Conservation (phyloP, 1,139 yeast genomes). For the Scheffersomyces parashehatae region DNA sequence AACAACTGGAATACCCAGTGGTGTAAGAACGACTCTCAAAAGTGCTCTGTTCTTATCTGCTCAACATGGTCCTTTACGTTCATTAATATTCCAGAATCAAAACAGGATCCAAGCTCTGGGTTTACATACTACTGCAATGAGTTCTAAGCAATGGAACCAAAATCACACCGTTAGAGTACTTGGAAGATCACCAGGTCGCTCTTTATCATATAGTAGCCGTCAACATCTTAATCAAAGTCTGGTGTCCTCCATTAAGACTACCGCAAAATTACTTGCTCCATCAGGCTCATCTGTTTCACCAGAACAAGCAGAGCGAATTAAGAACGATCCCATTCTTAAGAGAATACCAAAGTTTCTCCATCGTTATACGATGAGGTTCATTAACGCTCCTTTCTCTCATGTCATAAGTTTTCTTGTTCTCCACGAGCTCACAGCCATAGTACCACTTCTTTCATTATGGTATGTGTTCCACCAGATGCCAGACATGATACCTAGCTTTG, state of each 20-base stretch:
- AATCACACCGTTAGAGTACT: too few species aligned
- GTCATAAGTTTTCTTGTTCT: slow-evolving; percentile 72
- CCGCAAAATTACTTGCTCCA: background rate
- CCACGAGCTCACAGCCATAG: slow-evolving; percentile 85
- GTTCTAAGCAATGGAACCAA: too few species aligned
- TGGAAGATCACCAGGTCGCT: too few species aligned
- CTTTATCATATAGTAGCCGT: too few species aligned
- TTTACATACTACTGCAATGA: too few species aligned
- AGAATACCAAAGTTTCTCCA: slow-evolving; percentile 50
- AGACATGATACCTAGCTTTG: slow-evolving; percentile 41
- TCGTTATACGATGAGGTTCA: slow-evolving; percentile 50
- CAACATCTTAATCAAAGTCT: too few species aligned
- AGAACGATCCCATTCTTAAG: slow-evolving; percentile 34
- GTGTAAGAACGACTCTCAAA: too few species aligned
- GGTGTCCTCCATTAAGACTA: background rate
- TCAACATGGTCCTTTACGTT: too few species aligned
- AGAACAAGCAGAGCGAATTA: background rate
- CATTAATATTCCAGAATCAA: too few species aligned
- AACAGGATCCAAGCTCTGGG: too few species aligned
- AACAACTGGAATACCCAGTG: too few species aligned
- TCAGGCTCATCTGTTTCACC: background rate
- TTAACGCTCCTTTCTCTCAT: slow-evolving; percentile 66
- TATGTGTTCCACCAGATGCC: slow-evolving; percentile 60
- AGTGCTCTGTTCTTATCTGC: too few species aligned
- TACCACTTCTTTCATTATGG: slow-evolving; percentile 80